These are phyloP conservation scores for Fusarium tjaetaba DNA, from an alignment of 2,329 filamentous ascomycete species.

Conservation along the genomic window DNA sequence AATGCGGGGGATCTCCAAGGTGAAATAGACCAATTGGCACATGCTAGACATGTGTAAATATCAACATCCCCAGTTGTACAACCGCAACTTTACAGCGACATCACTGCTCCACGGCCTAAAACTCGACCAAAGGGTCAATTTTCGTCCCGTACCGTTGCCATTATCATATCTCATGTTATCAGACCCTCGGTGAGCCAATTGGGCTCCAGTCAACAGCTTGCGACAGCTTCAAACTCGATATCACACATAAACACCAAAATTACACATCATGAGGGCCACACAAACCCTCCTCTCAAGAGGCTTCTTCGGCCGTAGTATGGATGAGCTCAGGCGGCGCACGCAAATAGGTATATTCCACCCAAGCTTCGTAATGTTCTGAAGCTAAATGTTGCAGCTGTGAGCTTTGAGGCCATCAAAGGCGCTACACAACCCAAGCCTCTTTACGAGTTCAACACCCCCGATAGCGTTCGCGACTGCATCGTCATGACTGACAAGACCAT, in stretches of 20 bases:
- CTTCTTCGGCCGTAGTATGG: conserved; percentile 67
- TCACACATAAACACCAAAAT: neutral
- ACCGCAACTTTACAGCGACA: conserved; percentile 2
- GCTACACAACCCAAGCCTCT: conserved; percentile 72
- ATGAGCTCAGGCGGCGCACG: conserved; percentile 68
- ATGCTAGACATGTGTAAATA: conserved; percentile 19
- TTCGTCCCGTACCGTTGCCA: neutral
- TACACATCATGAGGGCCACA: conserved; percentile 59
- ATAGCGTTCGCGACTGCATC: conserved; percentile 67
- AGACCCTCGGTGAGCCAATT: conserved; percentile 45
- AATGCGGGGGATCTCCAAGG: neutral
- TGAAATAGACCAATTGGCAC: neutral
- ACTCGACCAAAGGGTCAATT: neutral
- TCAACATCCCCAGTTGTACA: neutral
- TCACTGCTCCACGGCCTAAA: neutral
- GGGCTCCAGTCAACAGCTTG: conserved; percentile 31
- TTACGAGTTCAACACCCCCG: conserved; percentile 67
- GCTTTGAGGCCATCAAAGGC: conserved; percentile 73
- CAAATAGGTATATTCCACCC: conserved; percentile 57
- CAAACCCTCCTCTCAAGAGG: conserved; percentile 57
- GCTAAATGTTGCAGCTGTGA: conserved; percentile 63
- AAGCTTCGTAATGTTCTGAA: accelerated
- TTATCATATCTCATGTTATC: conserved; percentile 32
- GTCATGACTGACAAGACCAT: conserved; percentile 88
- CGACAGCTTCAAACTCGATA: conserved; percentile 3